phyloP scores from a whole-genome alignment of 768 basidiomycete genomes.

The Solioccasus polychromus region DNA sequence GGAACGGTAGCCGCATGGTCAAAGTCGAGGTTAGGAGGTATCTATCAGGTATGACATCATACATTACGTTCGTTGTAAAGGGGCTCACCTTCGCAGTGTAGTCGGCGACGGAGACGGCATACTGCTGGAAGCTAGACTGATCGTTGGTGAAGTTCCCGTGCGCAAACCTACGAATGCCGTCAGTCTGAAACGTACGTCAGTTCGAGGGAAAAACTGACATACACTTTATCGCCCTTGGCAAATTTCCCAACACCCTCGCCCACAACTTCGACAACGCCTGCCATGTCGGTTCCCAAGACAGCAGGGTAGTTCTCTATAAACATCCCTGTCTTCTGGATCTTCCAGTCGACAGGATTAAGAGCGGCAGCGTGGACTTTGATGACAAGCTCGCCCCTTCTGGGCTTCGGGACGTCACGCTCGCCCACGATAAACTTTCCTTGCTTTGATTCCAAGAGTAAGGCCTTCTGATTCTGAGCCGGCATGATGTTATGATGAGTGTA shows the following conservation, averaged over 20 bases:
- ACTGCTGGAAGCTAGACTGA: slow-evolving; percentile 39
- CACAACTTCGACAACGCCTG: slow-evolving; percentile 38
- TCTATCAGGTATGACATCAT: slow-evolving; percentile 27
- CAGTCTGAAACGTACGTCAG: background rate
- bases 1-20: slow-evolving; percentile 49
- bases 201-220: slow-evolving; percentile 7
- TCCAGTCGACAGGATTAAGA: slow-evolving; percentile 48
- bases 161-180: slow-evolving; percentile 10
- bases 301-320: slow-evolving; percentile 36
- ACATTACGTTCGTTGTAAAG: background rate
- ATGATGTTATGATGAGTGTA: slow-evolving; percentile 10
- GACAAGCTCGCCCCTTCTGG: slow-evolving; percentile 39
- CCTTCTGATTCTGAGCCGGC: slow-evolving; percentile 27
- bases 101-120: slow-evolving; percentile 30
- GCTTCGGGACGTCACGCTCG: slow-evolving; percentile 27
- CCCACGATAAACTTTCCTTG: slow-evolving; percentile 31
- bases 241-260: slow-evolving; percentile 36
- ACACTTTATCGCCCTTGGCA: slow-evolving; percentile 42
- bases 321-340: slow-evolving; percentile 30
- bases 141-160: slow-evolving; percentile 34
- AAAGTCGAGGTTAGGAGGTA: slow-evolving; percentile 42
- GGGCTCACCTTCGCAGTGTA: slow-evolving; percentile 36
- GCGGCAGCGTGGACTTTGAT: slow-evolving; percentile 38
- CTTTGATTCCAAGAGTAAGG: slow-evolving; percentile 26
- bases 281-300: slow-evolving; percentile 35